phyloP scores from a whole-genome alignment of 768 basidiomycete genomes.

The Tylopilus subfusipes region DNA sequence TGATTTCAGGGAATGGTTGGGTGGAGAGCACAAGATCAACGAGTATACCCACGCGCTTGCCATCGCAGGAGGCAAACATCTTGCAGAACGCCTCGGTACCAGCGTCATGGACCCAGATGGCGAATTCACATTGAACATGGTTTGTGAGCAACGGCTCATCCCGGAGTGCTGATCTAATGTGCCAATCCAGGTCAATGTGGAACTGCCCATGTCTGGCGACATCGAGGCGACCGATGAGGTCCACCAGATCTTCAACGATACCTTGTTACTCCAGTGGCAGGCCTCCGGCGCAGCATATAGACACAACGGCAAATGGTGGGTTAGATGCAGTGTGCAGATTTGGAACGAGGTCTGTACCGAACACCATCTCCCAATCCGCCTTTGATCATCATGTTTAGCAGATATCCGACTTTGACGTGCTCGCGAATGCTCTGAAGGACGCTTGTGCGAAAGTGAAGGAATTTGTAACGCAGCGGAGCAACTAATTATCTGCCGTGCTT shows the following conservation, averaged over 20 bases:
- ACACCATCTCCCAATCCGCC: neutral
- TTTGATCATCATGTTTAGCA: neutral
- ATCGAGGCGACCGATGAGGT: conserved; percentile 21
- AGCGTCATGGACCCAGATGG: conserved; percentile 55
- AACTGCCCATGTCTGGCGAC: conserved; percentile 33
- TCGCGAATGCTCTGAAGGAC: conserved; percentile 28
- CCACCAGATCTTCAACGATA: conserved; percentile 13
- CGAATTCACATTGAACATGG: conserved; percentile 71
- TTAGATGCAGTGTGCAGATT: conserved; percentile 29
- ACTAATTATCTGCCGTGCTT: neutral
- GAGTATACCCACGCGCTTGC: conserved; percentile 70
- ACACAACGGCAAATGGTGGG: conserved; percentile 34
- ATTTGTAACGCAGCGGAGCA: neutral
- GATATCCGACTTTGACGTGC: conserved; percentile 33
- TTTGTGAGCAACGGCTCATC: conserved; percentile 21
- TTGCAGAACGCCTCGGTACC: conserved; percentile 63
- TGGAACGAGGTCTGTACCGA: conserved; percentile 30
- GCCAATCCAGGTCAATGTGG: conserved; percentile 37
- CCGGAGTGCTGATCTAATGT: neutral
- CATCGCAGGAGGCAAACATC: conserved; percentile 54
- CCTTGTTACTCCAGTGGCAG: conserved; percentile 22
- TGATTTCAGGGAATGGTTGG: conserved; percentile 67
- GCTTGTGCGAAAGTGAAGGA: conserved; percentile 17
- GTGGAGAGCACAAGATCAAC: conserved; percentile 72
- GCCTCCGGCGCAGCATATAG: conserved; percentile 10